These are phyloP conservation scores for Mycena amicta DNA, from an alignment of 768 basidiomycete genomes.

Conservation along the genomic window DNA sequence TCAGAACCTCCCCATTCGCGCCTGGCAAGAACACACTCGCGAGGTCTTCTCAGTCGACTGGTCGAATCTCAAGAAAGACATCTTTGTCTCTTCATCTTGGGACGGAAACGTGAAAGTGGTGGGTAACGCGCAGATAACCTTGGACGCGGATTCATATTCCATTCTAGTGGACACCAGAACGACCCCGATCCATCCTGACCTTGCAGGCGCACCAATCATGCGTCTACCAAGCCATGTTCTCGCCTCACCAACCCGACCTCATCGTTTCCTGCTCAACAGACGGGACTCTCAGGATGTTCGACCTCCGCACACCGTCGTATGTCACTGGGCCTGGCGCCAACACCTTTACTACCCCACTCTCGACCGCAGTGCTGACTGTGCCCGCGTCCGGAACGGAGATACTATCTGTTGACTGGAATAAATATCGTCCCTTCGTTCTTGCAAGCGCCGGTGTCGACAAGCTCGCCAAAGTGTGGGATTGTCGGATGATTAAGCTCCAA, in stretches of 20 bases:
- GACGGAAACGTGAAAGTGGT: slow-evolving; percentile 90
- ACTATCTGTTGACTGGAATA: slow-evolving; percentile 89
- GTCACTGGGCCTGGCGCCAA: slow-evolving; percentile 51
- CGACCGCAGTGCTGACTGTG: slow-evolving; percentile 73
- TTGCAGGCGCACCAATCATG: slow-evolving; percentile 83
- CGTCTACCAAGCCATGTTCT: slow-evolving; percentile 90
- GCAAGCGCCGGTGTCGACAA: slow-evolving; percentile 84
- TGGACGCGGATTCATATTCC: slow-evolving; percentile 1
- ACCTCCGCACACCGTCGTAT: slow-evolving; percentile 70
- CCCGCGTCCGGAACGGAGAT: slow-evolving; percentile 81
- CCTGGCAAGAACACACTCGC: slow-evolving; percentile 92
- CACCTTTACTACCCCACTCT: slow-evolving; percentile 65
- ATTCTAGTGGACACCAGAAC: slow-evolving; percentile 83
- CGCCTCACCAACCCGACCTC: slow-evolving; percentile 84
- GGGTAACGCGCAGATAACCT: slow-evolving; percentile 30
- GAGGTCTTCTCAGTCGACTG: slow-evolving; percentile 96
- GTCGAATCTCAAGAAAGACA: slow-evolving; percentile 91
- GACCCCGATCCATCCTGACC: slow-evolving; percentile 75
- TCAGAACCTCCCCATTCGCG: slow-evolving; percentile 86
- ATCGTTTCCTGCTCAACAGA: slow-evolving; percentile 86
- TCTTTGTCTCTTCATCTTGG: slow-evolving; percentile 88
- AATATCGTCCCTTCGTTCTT: slow-evolving; percentile 77
- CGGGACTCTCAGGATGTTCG: slow-evolving; percentile 83
- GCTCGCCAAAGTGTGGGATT: slow-evolving; percentile 79
- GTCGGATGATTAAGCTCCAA: slow-evolving; percentile 74